These are phyloP conservation scores for Mucor piriformis DNA, from an alignment of 371 early-diverging fungal genomes.

Conservation along the genomic window DNA sequence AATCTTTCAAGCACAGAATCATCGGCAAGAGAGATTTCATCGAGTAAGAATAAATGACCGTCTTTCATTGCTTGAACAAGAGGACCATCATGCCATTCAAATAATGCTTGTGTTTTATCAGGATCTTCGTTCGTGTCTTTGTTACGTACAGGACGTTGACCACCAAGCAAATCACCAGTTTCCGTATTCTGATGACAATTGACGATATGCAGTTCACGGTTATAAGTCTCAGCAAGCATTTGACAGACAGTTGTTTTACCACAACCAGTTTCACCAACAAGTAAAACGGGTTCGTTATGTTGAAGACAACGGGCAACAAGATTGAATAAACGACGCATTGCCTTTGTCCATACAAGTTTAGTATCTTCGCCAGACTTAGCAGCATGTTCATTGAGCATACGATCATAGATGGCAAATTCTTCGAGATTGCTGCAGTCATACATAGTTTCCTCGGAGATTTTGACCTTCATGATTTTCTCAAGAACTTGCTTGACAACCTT, in stretches of 20 bases:
- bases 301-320: constrained; percentile 83
- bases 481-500: constrained; percentile 80
- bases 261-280: constrained; percentile 99
- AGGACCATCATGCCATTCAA: constrained; percentile 97
- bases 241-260: constrained; percentile 99
- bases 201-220: constrained; percentile 81
- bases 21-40: constrained; percentile 99
- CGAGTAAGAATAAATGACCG: constrained; percentile 97
- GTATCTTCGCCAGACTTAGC: constrained; percentile 33
- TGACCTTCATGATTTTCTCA: constrained; percentile 81
- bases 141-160: constrained; percentile 92
- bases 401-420: constrained; percentile 55
- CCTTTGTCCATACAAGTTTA: constrained; percentile 91
- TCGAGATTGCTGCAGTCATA: constrained; percentile 67
- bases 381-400: constrained; percentile 29
- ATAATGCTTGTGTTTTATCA: constrained; percentile 56
- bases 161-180: constrained; percentile 96
- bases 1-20: constrained; percentile 99
- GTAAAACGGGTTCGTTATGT: constrained; percentile 93
- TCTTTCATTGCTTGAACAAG: constrained; percentile 91
- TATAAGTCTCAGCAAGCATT: constrained; percentile 74
- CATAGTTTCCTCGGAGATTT: constrained; percentile 64
- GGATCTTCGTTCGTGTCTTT: constrained; percentile 42
- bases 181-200: constrained; percentile 99
- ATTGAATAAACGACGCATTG: constrained; percentile 92